phyloP scores from a whole-genome alignment of 306 rosid species.

The Comarum palustre region DNA sequence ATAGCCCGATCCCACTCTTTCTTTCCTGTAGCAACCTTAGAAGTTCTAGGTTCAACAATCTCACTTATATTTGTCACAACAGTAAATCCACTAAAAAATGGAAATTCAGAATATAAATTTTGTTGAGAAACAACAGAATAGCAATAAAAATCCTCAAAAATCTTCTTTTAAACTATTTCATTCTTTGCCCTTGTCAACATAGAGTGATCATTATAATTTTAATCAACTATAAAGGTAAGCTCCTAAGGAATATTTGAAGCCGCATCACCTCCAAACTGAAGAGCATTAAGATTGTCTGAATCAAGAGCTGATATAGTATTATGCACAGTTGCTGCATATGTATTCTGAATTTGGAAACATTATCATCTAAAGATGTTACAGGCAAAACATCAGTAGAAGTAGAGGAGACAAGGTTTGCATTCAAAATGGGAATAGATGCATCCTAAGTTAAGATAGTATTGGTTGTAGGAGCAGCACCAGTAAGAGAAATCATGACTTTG shows the following conservation, averaged over 20 bases:
- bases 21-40: accelerated
- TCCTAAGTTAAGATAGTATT: too few species aligned
- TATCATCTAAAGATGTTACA: too few species aligned
- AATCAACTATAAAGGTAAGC: neutral
- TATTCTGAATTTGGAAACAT: too few species aligned
- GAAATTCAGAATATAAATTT: neutral
- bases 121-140: neutral
- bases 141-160: neutral
- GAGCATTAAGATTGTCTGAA: too few species aligned
- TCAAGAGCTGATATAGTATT: too few species aligned
- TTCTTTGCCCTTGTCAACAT: neutral
- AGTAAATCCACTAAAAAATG: neutral
- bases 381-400: too few species aligned
- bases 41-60: neutral
- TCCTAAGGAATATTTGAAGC: neutral
- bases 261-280: too few species aligned
- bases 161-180: neutral
- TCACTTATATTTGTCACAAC: neutral
- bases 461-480: too few species aligned
- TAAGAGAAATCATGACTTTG: too few species aligned
- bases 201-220: neutral
- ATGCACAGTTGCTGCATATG: too few species aligned
- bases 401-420: too few species aligned
- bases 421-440: too few species aligned
- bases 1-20: neutral